A percentile compares a stretch with the other conserved stretches of the same genome.
phyloP scores from a whole-genome alignment of 257 asterid genomes.

The Leptodermis oblonga region DNA sequence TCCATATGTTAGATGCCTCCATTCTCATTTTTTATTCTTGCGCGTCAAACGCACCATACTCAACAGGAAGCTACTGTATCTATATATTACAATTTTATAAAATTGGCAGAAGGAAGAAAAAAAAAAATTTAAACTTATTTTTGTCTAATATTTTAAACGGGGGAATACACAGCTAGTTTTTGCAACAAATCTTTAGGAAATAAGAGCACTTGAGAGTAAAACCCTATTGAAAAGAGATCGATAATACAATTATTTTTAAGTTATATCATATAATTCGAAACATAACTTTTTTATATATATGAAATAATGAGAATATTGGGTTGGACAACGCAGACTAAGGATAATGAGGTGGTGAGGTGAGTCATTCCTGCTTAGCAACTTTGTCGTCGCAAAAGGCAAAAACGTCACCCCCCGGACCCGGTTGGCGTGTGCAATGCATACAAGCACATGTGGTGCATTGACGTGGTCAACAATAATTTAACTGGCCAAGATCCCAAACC shows the following conservation, averaged over 20 bases:
- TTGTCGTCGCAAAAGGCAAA: background rate
- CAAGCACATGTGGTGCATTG: background rate
- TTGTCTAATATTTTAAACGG: too few relatives aligned
- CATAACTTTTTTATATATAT: background rate
- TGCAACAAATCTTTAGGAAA: background rate
- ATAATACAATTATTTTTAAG: too few relatives aligned
- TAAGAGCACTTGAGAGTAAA: conserved; percentile 2
- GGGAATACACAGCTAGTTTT: too few relatives aligned
- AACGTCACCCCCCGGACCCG: background rate
- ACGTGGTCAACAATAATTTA: background rate
- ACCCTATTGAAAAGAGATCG: background rate
- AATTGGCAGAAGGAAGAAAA: too few relatives aligned
- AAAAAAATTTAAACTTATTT: too few relatives aligned
- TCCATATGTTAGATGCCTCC: too few relatives aligned
- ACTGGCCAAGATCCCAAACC: background rate
- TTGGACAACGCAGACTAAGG: background rate
- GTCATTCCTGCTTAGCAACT: background rate
- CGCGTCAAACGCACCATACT: too few relatives aligned
- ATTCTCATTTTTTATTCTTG: too few relatives aligned
- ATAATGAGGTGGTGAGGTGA: too few relatives aligned
- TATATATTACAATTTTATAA: too few relatives aligned
- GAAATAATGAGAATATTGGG: too few relatives aligned
- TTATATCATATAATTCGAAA: background rate
- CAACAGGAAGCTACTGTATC: too few relatives aligned
- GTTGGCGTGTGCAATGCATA: background rate